Base-by-base conservation (phyloP, 169 alveolate genomes). In the Plasmodium yoelii region DNA sequence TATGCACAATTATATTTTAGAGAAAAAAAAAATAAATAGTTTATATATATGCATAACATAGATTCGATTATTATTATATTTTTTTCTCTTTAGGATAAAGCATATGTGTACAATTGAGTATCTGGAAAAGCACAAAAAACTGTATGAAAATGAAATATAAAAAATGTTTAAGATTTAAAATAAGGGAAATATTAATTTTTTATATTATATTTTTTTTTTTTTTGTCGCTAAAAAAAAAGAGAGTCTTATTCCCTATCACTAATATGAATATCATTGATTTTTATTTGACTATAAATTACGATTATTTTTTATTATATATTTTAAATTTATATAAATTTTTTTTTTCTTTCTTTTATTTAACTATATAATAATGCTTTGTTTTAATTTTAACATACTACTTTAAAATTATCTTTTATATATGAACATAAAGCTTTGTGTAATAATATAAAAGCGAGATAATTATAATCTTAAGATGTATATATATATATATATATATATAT, bases 81-180 rank as follows among this genome's bases (percentile, higher is more conserved):
- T 34, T 7, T 51, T 51, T 13, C 9, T 59, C 46, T n/a, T 24
- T 59, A 80, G 90, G 15, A 80, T 80, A 71, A 80, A 80, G 72
- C 90, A 80, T 59, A 80, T 80, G 90, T 24, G 90, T 63, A 80
- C 90, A 15, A 22, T 55, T 24, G 12, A 69, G 19, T 80, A 80
- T 59, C 24, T 80, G 80, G 90, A 80, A 51, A 80, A 80, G 57
- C 90, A 80, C 59, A 80, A 80, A 59, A 80, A 65, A 65, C 12
- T 65, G 19, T 80, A 80, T 28, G 90, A 80, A 47, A 46, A 57
- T 69, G 39, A 26, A 19, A 69, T 44, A 47, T 80, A 39, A 42
- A 65, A 80, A 19, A 75, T 51, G 13, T 13, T 13, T 13, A 49
- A n/a, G 18, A n/a, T n/a, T 13, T 49, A 1, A 49, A n/a, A n/a